Base-by-base conservation (phyloP, 2,329 filamentous ascomycete species). In the Incumbomyces lentus region DNA sequence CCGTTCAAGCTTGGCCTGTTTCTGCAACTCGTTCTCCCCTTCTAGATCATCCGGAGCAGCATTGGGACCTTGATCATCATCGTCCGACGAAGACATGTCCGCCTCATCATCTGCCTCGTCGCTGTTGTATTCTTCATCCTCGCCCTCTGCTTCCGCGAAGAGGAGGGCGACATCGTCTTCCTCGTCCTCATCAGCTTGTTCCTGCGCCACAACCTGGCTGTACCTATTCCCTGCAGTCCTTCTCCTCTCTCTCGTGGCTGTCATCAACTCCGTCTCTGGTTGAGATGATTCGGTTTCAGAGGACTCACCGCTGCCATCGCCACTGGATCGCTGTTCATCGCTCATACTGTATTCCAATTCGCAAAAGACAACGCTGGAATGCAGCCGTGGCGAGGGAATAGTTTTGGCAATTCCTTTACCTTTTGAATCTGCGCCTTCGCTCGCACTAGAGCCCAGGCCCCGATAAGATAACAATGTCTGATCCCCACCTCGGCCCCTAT, bases 11-110 rank as follows among this genome's bases (percentile, higher is more conserved):
- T 80, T 81, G 48, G 83, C 86, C 56, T 84, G 78, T 53, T 78
- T 82, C 65, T 92, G 81, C 46, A 98, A 64, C 65, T 94, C 87
- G 58, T 82, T 84, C 67, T 98, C 92, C 30, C 92, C 92, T 47
- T 86, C 85, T 3, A 92, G 64, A 35, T 94, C 86, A 54, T 92
- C 79, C 16, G 73, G 65, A 7, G 62, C 67, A 44, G 61, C 63
- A 49, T 63, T 64, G 1, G 82, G 72, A 43, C 79, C 71, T 64
- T 78, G 80, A 48, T 87, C 82, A 50, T 93, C 86, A 40, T 92
- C 86, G 39, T 88, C 84, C 53, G 86, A 84, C 0, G 81, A 86
- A 0, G 86, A 93, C 58, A 93, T 87, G 70, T 95, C 82, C 39
- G 86, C 81, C 55, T 86, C 81, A 60, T 95, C 90, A 1, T 83